phyloP scores from a whole-genome alignment of 225 moss, liverwort and hornwort genomes.

The Sphagnum contortum region DNA sequence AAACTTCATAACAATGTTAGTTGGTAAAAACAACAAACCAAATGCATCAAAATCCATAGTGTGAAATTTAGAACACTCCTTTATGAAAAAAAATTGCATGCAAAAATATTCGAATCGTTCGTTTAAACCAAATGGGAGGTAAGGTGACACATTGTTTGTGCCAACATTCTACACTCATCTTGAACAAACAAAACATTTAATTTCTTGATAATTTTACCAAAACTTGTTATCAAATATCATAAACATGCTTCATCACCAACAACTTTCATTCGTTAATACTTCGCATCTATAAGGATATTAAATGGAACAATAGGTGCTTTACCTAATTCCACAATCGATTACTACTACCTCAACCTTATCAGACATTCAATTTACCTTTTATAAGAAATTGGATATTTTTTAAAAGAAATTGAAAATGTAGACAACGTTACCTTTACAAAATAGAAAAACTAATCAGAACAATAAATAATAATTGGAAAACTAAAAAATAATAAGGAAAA shows the following conservation, averaged over 20 bases:
- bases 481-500: too few species aligned
- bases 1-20: neutral
- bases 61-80: neutral
- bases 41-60: neutral
- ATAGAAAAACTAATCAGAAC: too few species aligned
- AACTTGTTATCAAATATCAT: neutral
- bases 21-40: neutral
- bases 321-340: too few species aligned
- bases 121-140: neutral
- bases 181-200: neutral
- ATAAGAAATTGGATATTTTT: too few species aligned
- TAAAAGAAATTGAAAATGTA: too few species aligned
- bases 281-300: neutral
- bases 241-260: neutral
- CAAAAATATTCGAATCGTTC: neutral
- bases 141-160: neutral
- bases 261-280: neutral
- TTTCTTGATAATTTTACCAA: neutral
- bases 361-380: too few species aligned
- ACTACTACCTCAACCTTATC: too few species aligned
- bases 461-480: too few species aligned
- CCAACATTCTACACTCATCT: neutral
- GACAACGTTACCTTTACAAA: too few species aligned
- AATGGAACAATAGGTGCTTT: neutral
- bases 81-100: neutral